A percentile compares a stretch with the other conserved stretches of the same genome.
Conservation (phyloP, 768 basidiomycete species). For the Psilocybe cubensis region DNA sequence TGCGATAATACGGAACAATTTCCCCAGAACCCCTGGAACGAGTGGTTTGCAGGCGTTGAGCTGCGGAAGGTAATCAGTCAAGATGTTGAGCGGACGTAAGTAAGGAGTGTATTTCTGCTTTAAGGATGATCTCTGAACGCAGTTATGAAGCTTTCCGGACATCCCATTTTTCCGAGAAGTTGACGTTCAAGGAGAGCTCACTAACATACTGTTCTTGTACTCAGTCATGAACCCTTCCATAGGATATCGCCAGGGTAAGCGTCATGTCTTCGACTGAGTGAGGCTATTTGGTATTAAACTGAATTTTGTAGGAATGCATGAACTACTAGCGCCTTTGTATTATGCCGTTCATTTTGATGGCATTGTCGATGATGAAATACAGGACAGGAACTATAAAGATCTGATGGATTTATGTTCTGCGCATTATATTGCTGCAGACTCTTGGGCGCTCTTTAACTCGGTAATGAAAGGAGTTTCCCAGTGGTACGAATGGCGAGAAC, state of each 20-base stretch:
- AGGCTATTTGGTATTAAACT: not conserved
- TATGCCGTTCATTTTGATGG: constrained; percentile 87
- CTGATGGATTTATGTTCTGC: constrained; percentile 67
- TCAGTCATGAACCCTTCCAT: constrained; percentile 78
- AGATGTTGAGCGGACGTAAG: constrained; percentile 95
- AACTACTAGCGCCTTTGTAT: constrained; percentile 87
- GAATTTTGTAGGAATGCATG: constrained; percentile 82
- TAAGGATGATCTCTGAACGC: not conserved
- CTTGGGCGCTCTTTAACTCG: constrained; percentile 79
- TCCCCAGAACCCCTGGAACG: constrained; percentile 88
- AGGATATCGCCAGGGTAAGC: constrained; percentile 83
- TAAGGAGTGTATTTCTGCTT: constrained; percentile 15
- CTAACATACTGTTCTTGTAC: constrained; percentile 87
- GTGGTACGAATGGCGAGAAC: constrained; percentile 79
- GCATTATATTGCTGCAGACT: constrained; percentile 80
- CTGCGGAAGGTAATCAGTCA: constrained; percentile 87
- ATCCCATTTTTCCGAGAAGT: constrained; percentile 84
- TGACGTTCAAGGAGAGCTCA: constrained; percentile 77
- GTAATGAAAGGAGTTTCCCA: constrained; percentile 80
- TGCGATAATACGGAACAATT: not conserved
- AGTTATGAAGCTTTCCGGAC: constrained; percentile 86
- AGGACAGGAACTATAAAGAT: constrained; percentile 32
- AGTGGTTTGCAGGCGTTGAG: constrained; percentile 91
- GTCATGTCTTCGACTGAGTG: not conserved
- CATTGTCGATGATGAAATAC: constrained; percentile 39